phyloP scores from a whole-genome alignment of 768 basidiomycete genomes.

The Hydnum rufescens region DNA sequence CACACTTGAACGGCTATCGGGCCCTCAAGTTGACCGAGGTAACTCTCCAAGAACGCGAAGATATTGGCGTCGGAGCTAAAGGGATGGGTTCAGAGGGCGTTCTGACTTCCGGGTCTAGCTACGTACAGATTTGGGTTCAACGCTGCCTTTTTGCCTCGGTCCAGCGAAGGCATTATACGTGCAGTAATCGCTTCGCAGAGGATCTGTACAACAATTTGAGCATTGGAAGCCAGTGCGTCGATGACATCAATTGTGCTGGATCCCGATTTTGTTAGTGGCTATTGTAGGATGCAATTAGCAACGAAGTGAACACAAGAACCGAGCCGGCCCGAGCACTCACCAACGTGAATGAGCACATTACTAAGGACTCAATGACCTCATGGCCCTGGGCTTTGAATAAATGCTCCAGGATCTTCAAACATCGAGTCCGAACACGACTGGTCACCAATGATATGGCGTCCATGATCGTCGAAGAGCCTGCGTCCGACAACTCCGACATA shows the following conservation, averaged over 20 bases:
- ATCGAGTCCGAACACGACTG: constrained; percentile 42
- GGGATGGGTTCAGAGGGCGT: neutral
- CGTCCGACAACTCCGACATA: neutral
- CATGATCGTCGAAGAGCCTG: constrained; percentile 26
- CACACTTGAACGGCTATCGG: constrained; percentile 88
- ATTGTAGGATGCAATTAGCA: too few species aligned
- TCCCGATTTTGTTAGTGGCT: neutral
- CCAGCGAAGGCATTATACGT: constrained; percentile 35
- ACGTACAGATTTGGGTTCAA: constrained; percentile 51
- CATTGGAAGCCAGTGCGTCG: constrained; percentile 63
- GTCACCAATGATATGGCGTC: constrained; percentile 52
- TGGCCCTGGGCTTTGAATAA: constrained; percentile 61
- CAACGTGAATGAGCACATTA: constrained; percentile 50
- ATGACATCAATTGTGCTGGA: constrained; percentile 48
- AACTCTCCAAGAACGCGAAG: constrained; percentile 81
- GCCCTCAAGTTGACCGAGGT: constrained; percentile 65
- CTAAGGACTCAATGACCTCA: constrained; percentile 67
- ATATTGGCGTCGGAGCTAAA: constrained; percentile 44
- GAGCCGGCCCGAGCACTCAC: neutral
- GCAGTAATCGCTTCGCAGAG: constrained; percentile 61
- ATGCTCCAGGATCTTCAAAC: constrained; percentile 64
- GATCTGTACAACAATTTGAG: constrained; percentile 75
- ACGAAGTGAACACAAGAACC: neutral
- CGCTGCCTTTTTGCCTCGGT: constrained; percentile 38
- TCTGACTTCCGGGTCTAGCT: neutral